phyloP scores from a whole-genome alignment of 2,329 filamentous ascomycete genomes.

The Hypocrella siamensis region DNA sequence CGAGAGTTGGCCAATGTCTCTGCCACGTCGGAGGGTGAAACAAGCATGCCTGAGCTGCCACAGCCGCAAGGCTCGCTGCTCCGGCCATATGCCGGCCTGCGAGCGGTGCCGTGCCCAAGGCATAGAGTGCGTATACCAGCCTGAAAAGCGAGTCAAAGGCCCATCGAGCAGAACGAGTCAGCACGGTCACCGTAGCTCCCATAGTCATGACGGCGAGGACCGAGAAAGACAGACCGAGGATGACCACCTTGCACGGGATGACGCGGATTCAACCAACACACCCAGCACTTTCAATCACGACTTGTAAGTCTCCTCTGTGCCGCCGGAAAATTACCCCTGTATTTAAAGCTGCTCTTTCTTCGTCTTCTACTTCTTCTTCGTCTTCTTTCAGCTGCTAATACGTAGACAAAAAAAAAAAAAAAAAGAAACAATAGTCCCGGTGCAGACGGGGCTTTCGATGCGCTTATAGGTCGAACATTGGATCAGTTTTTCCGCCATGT shows the following conservation, averaged over 20 bases:
- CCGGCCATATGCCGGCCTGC: slow-evolving; percentile 39
- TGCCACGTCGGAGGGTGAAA: slow-evolving; percentile 37
- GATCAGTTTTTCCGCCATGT: slow-evolving; percentile 43
- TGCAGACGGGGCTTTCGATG: slow-evolving; percentile 28
- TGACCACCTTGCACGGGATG: slow-evolving; percentile 18
- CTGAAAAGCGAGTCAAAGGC: slow-evolving; percentile 24
- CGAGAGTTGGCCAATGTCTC: slow-evolving; percentile 24
- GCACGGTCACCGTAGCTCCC: slow-evolving; percentile 14
- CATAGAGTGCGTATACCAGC: slow-evolving; percentile 39
- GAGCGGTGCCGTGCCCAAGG: slow-evolving; percentile 33
- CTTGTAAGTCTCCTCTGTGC: slow-evolving; percentile 14
- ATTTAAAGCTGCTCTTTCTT: no score
- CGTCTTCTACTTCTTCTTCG: no score
- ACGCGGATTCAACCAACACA: slow-evolving; percentile 18
- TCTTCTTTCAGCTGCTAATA: no score
- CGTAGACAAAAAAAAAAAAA: no score
- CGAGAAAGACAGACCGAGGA: slow-evolving; percentile 6
- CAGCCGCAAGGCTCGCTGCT: slow-evolving; percentile 41
- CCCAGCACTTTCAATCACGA: slow-evolving; percentile 18
- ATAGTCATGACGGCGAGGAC: slow-evolving; percentile 17
- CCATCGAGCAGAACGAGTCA: slow-evolving; percentile 8
- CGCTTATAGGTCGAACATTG: slow-evolving; percentile 34
- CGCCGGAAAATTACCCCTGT: no score
- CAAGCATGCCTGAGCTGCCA: slow-evolving; percentile 43
- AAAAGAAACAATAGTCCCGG: slow-evolving; percentile 11